phyloP scores from a whole-genome alignment of 306 rosid genomes.

The Ziziphus jujuba region DNA sequence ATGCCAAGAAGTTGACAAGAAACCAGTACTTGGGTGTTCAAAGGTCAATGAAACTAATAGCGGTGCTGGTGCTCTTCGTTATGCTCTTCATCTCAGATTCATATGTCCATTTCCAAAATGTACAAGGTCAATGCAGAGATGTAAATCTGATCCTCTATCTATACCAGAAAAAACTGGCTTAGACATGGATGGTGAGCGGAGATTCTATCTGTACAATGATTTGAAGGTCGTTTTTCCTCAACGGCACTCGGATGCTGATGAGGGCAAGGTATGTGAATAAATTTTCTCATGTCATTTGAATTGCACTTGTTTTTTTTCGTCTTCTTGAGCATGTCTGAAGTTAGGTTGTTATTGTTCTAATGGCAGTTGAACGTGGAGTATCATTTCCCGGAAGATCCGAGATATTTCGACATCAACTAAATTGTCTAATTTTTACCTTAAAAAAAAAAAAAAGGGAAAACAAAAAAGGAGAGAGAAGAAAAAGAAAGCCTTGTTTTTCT shows the following conservation, averaged over 20 bases:
- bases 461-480: neutral
- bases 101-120: constrained; percentile 72
- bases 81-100: constrained; percentile 95
- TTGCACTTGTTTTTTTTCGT: neutral
- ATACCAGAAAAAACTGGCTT: constrained; percentile 46
- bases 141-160: constrained; percentile 43
- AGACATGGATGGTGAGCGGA: constrained; percentile 58
- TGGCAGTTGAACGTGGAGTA: constrained; percentile 93
- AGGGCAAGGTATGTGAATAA: constrained; percentile 83
- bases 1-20: constrained; percentile 50
- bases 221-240: constrained; percentile 93
- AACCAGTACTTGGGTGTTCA: constrained; percentile 40
- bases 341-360: constrained; percentile 18
- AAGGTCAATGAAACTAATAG: constrained; percentile 56
- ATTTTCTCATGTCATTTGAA: no score
- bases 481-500: constrained; percentile 21
- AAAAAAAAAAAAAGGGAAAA: no score
- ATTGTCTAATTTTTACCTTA: constrained; percentile 18
- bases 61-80: constrained; percentile 71
- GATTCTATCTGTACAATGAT: constrained; percentile 87
- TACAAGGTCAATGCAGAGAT: constrained; percentile 48
- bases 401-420: constrained; percentile 85
- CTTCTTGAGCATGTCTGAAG: constrained; percentile 10
- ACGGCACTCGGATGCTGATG: constrained; percentile 93
- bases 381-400: constrained; percentile 97